Evolutionary conservation across 2,329 filamentous ascomycete species (phyloP).

Genomic region (Fusarium foetens): DNA sequence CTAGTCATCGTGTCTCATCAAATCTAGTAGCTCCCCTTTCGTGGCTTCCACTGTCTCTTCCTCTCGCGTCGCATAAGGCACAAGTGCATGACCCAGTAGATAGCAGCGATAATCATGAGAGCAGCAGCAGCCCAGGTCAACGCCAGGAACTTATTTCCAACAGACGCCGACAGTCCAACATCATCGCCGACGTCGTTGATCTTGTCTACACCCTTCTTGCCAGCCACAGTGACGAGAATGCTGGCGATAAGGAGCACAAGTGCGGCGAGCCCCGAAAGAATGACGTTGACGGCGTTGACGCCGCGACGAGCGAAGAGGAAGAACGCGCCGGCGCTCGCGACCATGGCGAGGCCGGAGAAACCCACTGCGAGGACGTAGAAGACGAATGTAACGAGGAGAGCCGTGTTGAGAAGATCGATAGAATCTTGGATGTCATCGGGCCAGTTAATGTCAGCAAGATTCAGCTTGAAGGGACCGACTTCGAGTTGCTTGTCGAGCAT

Average conservation of each 20-base stretch:
- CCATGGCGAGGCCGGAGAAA: slow-evolving; percentile 56
- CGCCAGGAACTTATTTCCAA: slow-evolving; percentile 57
- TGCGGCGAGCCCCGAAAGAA: slow-evolving; percentile 50
- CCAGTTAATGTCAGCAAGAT: slow-evolving; percentile 58
- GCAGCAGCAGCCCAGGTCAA: slow-evolving; percentile 60
- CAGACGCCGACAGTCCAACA: slow-evolving; percentile 56
- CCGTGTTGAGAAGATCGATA: slow-evolving; percentile 60
- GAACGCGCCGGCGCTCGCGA: slow-evolving; percentile 52
- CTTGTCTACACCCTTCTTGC: slow-evolving; percentile 53
- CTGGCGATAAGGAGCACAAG: slow-evolving; percentile 55
- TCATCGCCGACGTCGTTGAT: slow-evolving; percentile 57
- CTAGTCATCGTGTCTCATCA: slow-evolving; percentile 13
- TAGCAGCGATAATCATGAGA: slow-evolving; percentile 53
- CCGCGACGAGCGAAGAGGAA: slow-evolving; percentile 44
- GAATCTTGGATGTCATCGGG: slow-evolving; percentile 57
- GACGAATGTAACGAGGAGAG: slow-evolving; percentile 60
- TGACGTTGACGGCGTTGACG: slow-evolving; percentile 51
- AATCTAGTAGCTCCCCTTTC: slow-evolving; percentile 46
- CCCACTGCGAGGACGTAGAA: slow-evolving; percentile 59
- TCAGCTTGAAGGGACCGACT: slow-evolving; percentile 57
- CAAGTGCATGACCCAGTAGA: slow-evolving; percentile 56
- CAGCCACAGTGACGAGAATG: slow-evolving; percentile 55
- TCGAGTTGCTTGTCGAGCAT: slow-evolving; percentile 59
- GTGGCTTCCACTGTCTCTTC: slow-evolving; percentile 42
- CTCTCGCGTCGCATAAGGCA: slow-evolving; percentile 44